Evolutionary conservation across 225 moss, liverwort and hornwort genomes (phyloP), one percentile per base, ranked within the genome.

Genomic region (Bryum argenteum): DNA sequence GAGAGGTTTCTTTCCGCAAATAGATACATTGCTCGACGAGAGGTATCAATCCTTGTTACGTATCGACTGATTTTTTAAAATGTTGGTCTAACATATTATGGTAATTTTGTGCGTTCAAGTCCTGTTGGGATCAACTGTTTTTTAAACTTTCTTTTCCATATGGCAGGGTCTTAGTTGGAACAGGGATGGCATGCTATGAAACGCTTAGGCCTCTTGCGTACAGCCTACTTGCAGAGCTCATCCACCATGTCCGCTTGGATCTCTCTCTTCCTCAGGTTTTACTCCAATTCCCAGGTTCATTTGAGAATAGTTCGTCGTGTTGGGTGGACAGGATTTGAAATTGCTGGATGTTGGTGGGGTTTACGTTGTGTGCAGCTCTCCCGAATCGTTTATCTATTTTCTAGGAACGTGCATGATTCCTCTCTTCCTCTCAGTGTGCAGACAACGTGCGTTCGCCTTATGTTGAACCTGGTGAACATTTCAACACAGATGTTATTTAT

Each of bases 241-340:
- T 98, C 72, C 98, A 98, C 74, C 94, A 98, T 83, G 98, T 98
- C 63, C 98, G 98, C 81, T 85, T 98, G 77, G 98, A 98, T 74
- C 92, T 98, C 38, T 91, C 94, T 63, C 91, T 98, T 83, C 90
- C 98, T 15, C 98, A 98, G 94, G 98, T 98, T 71, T 24, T 41
- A 38, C 14, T 67, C 61, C 45, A 52, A 61, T 63, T 66, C 44
- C 69, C 23, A 28, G 24, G 39, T 38, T 77, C 37, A 23, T 72
- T 16, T 72, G 37, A 61, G 22, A 65, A 60, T 1, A 18, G 22
- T 64, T 17, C 33, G 50, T 73, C 24, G 13, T 21, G 37, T 61
- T 61, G 23, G 61, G 40, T 43, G 21, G 57, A 52, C 19, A 58
- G 65, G 60, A 56, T 65, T 57, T 38, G 48, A 24, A 73, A 77